phyloP scores from a whole-genome alignment of 1,284 basidiomycete genomes.

The Boletellus deceptivus region DNA sequence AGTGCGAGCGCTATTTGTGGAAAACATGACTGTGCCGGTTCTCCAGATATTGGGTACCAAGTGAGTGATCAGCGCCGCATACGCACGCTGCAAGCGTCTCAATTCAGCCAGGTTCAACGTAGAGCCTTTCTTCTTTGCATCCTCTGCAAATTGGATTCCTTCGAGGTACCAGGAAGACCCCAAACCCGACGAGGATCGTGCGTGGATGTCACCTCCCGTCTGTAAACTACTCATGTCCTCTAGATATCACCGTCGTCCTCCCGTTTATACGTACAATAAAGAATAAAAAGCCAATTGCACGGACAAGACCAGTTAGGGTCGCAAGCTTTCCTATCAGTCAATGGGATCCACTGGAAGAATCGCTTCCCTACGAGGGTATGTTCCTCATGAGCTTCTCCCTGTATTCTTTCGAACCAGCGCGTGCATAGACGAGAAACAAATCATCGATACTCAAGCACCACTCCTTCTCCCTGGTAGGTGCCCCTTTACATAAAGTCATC shows the following conservation, averaged over 20 bases:
- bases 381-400: background rate
- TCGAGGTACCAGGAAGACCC: slow-evolving; percentile 51
- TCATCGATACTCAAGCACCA: slow-evolving; percentile 52
- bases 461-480: slow-evolving; percentile 35
- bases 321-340: background rate
- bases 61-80: slow-evolving; percentile 26
- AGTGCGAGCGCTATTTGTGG: slow-evolving; percentile 50
- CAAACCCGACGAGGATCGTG: slow-evolving; percentile 43
- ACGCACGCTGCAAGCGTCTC: background rate
- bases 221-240: slow-evolving; percentile 1
- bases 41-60: slow-evolving; percentile 53
- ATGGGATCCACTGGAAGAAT: background rate
- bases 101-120: slow-evolving; percentile 30
- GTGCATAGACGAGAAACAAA: slow-evolving; percentile 27
- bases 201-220: slow-evolving; percentile 17
- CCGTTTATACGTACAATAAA: slow-evolving; percentile 44
- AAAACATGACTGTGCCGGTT: slow-evolving; percentile 46
- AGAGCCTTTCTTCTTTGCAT: slow-evolving; percentile 60
- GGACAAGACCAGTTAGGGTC: slow-evolving; percentile 9
- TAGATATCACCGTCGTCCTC: slow-evolving; percentile 49
- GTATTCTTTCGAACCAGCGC: background rate
- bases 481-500: too few species aligned
- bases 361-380: slow-evolving; percentile 17
- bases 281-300: slow-evolving; percentile 17
- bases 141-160: slow-evolving; percentile 55